Evolutionary conservation across 1,284 basidiomycete genomes (phyloP).

Genomic region (Pisolithus thermaeus): DNA sequence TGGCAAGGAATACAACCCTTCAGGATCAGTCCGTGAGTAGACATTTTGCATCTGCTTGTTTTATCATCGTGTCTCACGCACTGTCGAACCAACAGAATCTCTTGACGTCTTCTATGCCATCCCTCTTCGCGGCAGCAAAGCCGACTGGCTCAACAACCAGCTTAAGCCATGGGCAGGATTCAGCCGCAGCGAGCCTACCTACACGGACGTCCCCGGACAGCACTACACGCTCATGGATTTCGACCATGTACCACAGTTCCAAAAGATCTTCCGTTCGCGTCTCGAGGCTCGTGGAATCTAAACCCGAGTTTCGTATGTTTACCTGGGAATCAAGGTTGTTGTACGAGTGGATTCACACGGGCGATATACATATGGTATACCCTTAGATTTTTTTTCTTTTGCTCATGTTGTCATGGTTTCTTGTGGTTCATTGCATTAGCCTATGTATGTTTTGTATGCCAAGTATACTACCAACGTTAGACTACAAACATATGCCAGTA

Average conservation of each 20-base stretch:
- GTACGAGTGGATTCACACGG: too few species aligned
- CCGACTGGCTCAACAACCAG: constrained; percentile 30
- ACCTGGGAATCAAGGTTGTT: too few species aligned
- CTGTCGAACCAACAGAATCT: neutral
- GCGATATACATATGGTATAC: too few species aligned
- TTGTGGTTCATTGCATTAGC: too few species aligned
- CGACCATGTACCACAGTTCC: constrained; percentile 28
- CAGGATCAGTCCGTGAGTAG: constrained; percentile 22
- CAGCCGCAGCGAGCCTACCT: constrained; percentile 20
- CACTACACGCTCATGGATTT: constrained; percentile 31
- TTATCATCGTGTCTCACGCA: neutral
- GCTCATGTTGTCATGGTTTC: too few species aligned
- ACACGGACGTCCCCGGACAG: constrained; percentile 27
- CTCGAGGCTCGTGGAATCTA: constrained; percentile 26
- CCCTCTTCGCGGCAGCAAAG: constrained; percentile 26
- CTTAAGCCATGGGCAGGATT: constrained; percentile 27
- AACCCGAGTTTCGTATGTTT: too few species aligned
- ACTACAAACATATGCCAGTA: too few species aligned
- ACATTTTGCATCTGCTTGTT: neutral
- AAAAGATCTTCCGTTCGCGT: constrained; percentile 26
- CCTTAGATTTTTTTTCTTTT: too few species aligned
- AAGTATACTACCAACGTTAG: too few species aligned
- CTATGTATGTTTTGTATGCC: too few species aligned
- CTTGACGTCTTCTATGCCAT: constrained; percentile 27
- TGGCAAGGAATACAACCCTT: constrained; percentile 23